phyloP scores from a whole-genome alignment of 2,329 filamentous ascomycete species.

The Aspergillus melleus region DNA sequence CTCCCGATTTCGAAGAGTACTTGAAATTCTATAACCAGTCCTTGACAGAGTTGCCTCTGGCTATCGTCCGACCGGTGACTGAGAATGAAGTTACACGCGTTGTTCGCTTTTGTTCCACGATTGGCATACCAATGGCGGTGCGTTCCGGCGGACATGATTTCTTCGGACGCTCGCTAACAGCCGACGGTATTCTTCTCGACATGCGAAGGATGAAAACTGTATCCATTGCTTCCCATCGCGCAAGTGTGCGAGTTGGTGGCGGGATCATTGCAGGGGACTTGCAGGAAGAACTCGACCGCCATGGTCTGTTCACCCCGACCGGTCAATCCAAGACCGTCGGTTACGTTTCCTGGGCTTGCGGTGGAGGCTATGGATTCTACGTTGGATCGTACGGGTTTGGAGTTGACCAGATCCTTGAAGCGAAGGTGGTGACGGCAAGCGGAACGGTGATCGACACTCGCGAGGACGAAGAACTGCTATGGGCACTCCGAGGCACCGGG shows the following conservation, averaged over 20 bases:
- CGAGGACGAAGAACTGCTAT: not conserved
- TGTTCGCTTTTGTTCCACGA: too few relatives aligned
- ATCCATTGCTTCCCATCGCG: not conserved
- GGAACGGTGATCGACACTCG: not conserved
- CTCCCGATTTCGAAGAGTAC: too few relatives aligned
- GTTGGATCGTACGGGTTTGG: slow-evolving; percentile 31
- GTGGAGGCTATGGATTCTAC: slow-evolving; percentile 37
- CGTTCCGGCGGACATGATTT: not conserved
- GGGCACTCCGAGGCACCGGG: not conserved
- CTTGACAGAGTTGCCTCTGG: too few relatives aligned
- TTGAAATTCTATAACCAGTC: too few relatives aligned
- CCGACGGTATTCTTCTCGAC: not conserved
- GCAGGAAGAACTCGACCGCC: not conserved
- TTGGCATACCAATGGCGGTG: too few relatives aligned
- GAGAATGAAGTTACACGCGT: too few relatives aligned
- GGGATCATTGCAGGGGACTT: not conserved
- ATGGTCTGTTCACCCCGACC: slow-evolving; percentile 5
- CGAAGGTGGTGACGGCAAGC: not conserved
- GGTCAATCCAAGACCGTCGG: slow-evolving; percentile 25
- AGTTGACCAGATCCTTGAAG: slow-evolving; percentile 37
- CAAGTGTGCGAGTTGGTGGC: not conserved
- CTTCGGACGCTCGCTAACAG: not conserved
- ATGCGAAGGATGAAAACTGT: not conserved
- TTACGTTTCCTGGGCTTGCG: slow-evolving; percentile 36
- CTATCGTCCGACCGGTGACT: too few relatives aligned